Conservation (phyloP, 2,329 filamentous ascomycete genomes). For the Pseudocercospora fijiensis region DNA sequence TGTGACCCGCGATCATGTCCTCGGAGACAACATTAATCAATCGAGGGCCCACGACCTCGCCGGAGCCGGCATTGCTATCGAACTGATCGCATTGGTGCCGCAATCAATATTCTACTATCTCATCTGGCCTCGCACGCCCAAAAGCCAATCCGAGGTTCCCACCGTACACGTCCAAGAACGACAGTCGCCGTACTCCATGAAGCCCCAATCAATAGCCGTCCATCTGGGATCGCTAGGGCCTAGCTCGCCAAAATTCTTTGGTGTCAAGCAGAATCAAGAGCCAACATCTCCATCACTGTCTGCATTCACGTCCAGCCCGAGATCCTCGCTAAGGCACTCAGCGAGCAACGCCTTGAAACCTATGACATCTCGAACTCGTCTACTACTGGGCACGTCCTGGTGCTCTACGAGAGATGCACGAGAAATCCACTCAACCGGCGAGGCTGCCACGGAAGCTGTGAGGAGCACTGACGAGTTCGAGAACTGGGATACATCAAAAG, state of each 20-base stretch:
- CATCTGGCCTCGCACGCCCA: constrained; percentile 21
- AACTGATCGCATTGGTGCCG: constrained; percentile 28
- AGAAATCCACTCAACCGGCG: constrained; percentile 34
- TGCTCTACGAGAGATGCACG: constrained; percentile 45
- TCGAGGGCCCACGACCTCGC: constrained; percentile 17
- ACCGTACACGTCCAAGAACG: constrained; percentile 2
- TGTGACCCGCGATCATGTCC: neutral
- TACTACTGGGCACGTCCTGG: constrained; percentile 54
- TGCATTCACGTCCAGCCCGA: constrained; percentile 22
- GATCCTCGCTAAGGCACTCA: constrained; percentile 31
- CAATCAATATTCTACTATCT: constrained; percentile 31
- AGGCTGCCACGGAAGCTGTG: constrained; percentile 37
- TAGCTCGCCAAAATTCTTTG: constrained; percentile 25
- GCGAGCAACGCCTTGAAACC: constrained; percentile 47
- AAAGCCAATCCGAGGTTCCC: constrained; percentile 3
- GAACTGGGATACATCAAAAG: constrained; percentile 70
- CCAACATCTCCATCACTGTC: constrained; percentile 27
- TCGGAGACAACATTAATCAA: neutral
- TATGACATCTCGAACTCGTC: constrained; percentile 56
- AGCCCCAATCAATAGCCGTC: constrained; percentile 24
- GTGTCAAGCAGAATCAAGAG: neutral
- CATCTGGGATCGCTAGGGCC: constrained; percentile 30
- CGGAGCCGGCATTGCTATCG: constrained; percentile 32
- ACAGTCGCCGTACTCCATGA: constrained; percentile 16
- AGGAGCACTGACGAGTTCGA: constrained; percentile 63